Base-by-base conservation (phyloP, 805 yeast species). In the Metschnikowia santaceciliae region DNA sequence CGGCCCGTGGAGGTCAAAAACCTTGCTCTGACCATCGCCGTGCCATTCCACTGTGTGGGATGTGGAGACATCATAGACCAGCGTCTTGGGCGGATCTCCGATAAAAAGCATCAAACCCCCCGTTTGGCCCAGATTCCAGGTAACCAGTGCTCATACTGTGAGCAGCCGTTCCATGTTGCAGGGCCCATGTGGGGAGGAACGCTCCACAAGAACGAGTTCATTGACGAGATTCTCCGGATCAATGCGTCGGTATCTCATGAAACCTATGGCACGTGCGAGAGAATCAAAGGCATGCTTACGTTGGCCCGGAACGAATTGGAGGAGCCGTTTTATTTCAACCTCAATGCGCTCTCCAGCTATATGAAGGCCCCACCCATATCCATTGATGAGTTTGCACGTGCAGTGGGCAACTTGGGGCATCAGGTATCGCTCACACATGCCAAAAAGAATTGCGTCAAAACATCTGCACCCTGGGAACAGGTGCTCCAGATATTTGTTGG, bases 181-280 rank as follows among this genome's bases (percentile, higher is more conserved):
- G 99, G 99, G 3, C 99, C 99, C 53, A 88, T 94, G 96, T 94
- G 96, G 88, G 90, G 83, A 10, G 96, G 90, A 0, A 74, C 78
- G 6, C 67, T 94, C 51, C 98, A 92, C 62, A 79, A 86, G 62
- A 64, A 66, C 23, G 81, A 77, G 17, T 94, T 92, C 61, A 74
- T 92, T 40, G 74, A 80, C 26, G 79, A 74, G 56, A 76, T 91
- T 42, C 74, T 89, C 49, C 72, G 76, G n/a, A 68, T 82, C 56
- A 79, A 83, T 61, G 62, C 67, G 23, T 70, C 63, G 2, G 76
- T 82, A 20, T 82, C 78, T 49, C 75, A 75, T 26, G 78, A 75
- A 4, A 74, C 79, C 0, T 94, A 89, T 66, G 86, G 86, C 44
- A 94, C 99, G 0, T 75, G 79, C 22, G 85, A 87, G 52, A 78